Percentiles rank a stretch among this genome's conserved stretches.
Conservation (phyloP, 495 filamentous ascomycete genomes). For the Talaromyces liani region DNA sequence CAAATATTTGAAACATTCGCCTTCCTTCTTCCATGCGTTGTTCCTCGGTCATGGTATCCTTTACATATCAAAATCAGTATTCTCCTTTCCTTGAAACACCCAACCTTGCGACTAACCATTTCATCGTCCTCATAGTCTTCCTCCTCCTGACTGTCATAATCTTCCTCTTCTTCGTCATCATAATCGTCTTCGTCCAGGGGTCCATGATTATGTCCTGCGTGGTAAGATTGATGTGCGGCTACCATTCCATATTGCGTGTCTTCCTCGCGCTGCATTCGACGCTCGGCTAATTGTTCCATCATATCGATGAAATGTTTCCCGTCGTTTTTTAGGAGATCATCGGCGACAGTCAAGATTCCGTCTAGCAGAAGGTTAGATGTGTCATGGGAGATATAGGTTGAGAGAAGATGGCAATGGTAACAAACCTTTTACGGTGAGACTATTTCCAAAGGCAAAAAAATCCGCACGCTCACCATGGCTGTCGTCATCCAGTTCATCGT, state of each 20-base stretch:
- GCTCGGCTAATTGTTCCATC: slow-evolving; percentile 99
- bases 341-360: slow-evolving; percentile 96
- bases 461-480: slow-evolving; percentile 53
- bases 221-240: slow-evolving; percentile 51
- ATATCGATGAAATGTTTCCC: slow-evolving; percentile 99
- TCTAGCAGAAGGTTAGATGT: slow-evolving; percentile 47
- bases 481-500: slow-evolving; percentile 46
- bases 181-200: slow-evolving; percentile 69
- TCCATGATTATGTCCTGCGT: slow-evolving; percentile 55
- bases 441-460: slow-evolving; percentile 97
- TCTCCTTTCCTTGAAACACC: slow-evolving; percentile 1
- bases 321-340: slow-evolving; percentile 97
- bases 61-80: neutral
- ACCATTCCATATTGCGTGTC: slow-evolving; percentile 66
- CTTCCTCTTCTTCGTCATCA: slow-evolving; percentile 70
- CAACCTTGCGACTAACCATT: slow-evolving; percentile 47
- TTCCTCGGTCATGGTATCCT: slow-evolving; percentile 96
- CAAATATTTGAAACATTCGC: slow-evolving; percentile 99
- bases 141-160: slow-evolving; percentile 83
- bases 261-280: slow-evolving; percentile 92
- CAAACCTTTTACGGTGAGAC: slow-evolving; percentile 92
- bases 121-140: slow-evolving; percentile 82
- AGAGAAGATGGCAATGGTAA: slow-evolving; percentile 8
- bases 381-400: slow-evolving; percentile 4
- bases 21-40: slow-evolving; percentile 98